Evolutionary conservation across 179 eudicot genomes (phyloP), one percentile per base, ranked within the genome.

Genomic region (Carnegiea gigantea): DNA sequence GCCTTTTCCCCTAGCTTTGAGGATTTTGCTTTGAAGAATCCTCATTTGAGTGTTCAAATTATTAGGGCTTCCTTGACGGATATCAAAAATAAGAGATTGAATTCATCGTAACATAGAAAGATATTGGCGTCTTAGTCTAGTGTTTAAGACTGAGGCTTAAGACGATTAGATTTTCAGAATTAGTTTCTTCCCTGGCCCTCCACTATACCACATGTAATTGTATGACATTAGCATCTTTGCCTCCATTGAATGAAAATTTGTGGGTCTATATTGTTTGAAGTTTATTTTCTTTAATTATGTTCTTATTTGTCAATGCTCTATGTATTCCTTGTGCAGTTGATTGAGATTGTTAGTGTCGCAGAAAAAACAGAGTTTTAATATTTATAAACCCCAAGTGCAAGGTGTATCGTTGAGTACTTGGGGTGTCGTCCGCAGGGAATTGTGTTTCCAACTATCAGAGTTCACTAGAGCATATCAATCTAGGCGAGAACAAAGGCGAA

Each of bases 21-120:
- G 83, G 88, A 85, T 1, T 95, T 95, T 87, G 93, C 98, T 38
- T 90, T 95, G 54, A 93, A 90, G 89, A 95, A 94, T 77, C 94
- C 98, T 15, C 95, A 92, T 85, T 81, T 93, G 33, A 88, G 93
- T 81, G 94, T 92, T 65, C 93, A 92, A 77, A 95, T 95, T 60
- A 93, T 94, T 20, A 90, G 98, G 89, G 73, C 73, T 30, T 70
- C 73, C 23, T 70, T 70, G 73, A 77, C 88, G 83, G 96, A 93
- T 79, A 82, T 91, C 1, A 93, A 85, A 79, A 89, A 82, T 81
- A 87, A 86, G 80, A 86, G 90, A 86, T 30, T 30, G 9, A 87
- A 78, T 53, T 62, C 73, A 44, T 9, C 54, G 80, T 81, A 68
- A 43, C 23, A 70, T 18, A 33, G 44, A 36, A 30, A 36, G 46